Base-by-base conservation (phyloP, 108 stramenopile species). In the Schizochytrium sp. region DNA sequence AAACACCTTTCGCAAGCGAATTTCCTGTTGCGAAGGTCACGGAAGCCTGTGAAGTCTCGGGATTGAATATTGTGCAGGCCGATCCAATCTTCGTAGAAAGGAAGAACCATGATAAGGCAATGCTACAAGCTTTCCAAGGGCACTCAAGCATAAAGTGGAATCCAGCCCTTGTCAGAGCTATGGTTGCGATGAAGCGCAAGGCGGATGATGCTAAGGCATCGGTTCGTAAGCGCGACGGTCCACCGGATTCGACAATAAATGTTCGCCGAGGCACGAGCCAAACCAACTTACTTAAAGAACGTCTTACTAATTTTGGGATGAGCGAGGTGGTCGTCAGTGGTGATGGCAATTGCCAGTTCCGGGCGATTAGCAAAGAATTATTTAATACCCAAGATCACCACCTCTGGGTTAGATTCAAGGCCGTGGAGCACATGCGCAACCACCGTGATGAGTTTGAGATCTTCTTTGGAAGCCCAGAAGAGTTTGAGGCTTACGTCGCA, bases 301-400 rank as follows among this genome's bases (percentile, higher is more conserved):
- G 87, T 3, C 60, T 88, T 13, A 47, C 3, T 41, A 58, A 88
- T 2, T 60, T 88, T 41, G 60, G 87, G 0, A 44, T 88, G 60
- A 19, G 58, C 87, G 40, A 42, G 56, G 15, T 69, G 41, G 61
- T n/a, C 3, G 56, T 88, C 64, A 41, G 15, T 46, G 88, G 88
- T 28, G 88, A 88, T 69, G 88, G 88, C 0, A 88, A 88, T 69
- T 88, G 88, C 55, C 88, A 88, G 47, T 88, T 88, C 45, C 61
- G 88, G 3, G 42, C 64, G 4, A 46, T 88, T 0, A 60, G 58
- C n/a, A 45, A 69, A 47, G 45, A 88, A 0, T 17, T 88, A 45
- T 88, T 72, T 53, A n/a, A 49, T 5, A 53, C 45, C 0, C 64
- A 64, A 10, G 88, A 88, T 61, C 38, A 72, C 8, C 88, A 88